Conservation (phyloP, 2,329 filamentous ascomycete genomes). For the Cladophialophora carrionii region DNA sequence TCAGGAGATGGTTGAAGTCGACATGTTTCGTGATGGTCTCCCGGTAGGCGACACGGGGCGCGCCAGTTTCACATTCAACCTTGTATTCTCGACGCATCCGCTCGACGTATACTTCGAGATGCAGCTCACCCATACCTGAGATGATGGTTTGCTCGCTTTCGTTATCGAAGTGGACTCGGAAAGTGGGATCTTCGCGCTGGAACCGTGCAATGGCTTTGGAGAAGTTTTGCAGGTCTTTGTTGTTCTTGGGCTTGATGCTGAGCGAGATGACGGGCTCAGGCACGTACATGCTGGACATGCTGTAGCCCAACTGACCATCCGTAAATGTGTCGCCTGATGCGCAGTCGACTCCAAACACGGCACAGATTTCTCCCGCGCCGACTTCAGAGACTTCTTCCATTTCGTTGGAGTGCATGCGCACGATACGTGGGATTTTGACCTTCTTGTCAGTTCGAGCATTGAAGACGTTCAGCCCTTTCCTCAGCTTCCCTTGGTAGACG, state of each 20-base stretch:
- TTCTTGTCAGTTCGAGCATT: slow-evolving; percentile 95
- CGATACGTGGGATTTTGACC: slow-evolving; percentile 93
- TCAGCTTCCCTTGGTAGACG: slow-evolving; percentile 91
- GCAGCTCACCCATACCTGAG: slow-evolving; percentile 95
- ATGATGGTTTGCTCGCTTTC: slow-evolving; percentile 98
- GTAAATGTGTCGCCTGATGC: slow-evolving; percentile 98
- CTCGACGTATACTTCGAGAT: slow-evolving; percentile 96
- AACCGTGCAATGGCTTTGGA: slow-evolving; percentile 98
- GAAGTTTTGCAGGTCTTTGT: slow-evolving; percentile 89
- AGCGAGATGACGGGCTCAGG: slow-evolving; percentile 97
- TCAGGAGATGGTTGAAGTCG: slow-evolving; percentile 89
- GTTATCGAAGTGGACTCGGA: slow-evolving; percentile 87
- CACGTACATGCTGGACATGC: slow-evolving; percentile 96
- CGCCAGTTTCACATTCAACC: slow-evolving; percentile 92
- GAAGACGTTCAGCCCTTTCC: slow-evolving; percentile 86
- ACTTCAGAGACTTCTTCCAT: slow-evolving; percentile 97
- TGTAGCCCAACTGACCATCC: slow-evolving; percentile 87
- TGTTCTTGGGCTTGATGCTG: slow-evolving; percentile 94
- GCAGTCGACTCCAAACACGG: slow-evolving; percentile 96
- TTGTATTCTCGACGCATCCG: slow-evolving; percentile 96
- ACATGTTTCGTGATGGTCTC: slow-evolving; percentile 83
- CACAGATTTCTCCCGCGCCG: slow-evolving; percentile 95
- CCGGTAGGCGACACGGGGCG: slow-evolving; percentile 94
- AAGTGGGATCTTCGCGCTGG: slow-evolving; percentile 96
- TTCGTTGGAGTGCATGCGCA: slow-evolving; percentile 99